Percentiles rank a stretch among this genome's conserved stretches.
phyloP scores from a whole-genome alignment of 2,329 filamentous ascomycete genomes.

The Trichophyton rubrum region DNA sequence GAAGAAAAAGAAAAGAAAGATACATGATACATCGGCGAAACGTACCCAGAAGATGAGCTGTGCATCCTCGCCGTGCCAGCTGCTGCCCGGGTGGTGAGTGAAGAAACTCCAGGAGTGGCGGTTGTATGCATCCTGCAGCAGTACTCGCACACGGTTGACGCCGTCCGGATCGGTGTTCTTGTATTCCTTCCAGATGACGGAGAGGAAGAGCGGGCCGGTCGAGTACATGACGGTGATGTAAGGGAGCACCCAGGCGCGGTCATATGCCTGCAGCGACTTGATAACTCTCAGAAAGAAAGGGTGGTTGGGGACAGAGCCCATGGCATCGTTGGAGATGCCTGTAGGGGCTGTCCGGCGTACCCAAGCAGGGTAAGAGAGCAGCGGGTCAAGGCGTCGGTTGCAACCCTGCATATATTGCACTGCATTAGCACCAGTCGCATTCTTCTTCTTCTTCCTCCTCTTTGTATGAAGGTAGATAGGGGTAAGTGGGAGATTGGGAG shows the following conservation, averaged over 20 bases:
- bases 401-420: conserved; percentile 43
- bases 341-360: conserved; percentile 60
- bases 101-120: conserved; percentile 60
- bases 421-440: background rate
- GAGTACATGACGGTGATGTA: conserved; percentile 73
- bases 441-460: background rate
- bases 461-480: background rate
- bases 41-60: conserved; percentile 52
- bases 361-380: conserved; percentile 57
- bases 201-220: conserved; percentile 64
- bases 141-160: conserved; percentile 48
- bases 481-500: background rate
- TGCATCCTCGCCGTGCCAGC: conserved; percentile 54
- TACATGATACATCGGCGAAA: conserved; percentile 3
- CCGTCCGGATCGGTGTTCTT: conserved; percentile 36
- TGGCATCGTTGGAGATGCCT: conserved; percentile 69
- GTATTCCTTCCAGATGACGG: conserved; percentile 64
- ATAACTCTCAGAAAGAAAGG: conserved; percentile 63
- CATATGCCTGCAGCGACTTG: conserved; percentile 53
- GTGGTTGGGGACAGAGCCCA: conserved; percentile 60
- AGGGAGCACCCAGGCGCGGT: conserved; percentile 54
- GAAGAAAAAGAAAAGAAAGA: background rate
- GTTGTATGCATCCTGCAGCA: conserved; percentile 61
- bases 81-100: conserved; percentile 51
- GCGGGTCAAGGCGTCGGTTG: conserved; percentile 53